Evolutionary conservation across 495 filamentous ascomycete genomes (phyloP).

Genomic region (Penicillium tannophilum): DNA sequence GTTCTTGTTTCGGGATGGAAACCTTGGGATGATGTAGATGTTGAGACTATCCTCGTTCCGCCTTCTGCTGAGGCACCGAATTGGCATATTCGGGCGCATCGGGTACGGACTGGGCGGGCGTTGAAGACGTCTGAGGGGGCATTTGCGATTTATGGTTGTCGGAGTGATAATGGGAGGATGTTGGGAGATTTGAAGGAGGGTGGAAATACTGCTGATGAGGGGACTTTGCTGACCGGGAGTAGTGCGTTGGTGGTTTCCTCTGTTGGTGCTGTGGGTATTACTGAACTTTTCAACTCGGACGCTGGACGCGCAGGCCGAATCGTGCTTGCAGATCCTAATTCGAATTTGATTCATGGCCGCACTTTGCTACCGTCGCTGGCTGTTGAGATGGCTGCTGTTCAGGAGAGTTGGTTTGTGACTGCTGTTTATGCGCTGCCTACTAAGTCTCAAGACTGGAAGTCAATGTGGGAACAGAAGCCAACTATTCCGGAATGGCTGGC

Average conservation of each 20-base stretch:
- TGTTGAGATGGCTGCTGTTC: slow-evolving; percentile 35
- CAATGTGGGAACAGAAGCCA: slow-evolving; percentile 13
- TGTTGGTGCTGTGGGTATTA: slow-evolving; percentile 69
- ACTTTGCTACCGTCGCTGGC: slow-evolving; percentile 68
- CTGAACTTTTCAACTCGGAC: slow-evolving; percentile 51
- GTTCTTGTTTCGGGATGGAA: slow-evolving; percentile 68
- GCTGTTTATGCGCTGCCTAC: slow-evolving; percentile 53
- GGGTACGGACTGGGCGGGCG: slow-evolving; percentile 56
- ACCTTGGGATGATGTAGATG: slow-evolving; percentile 64
- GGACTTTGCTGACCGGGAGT: slow-evolving; percentile 49
- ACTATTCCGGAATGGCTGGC: slow-evolving; percentile 15
- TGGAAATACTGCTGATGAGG: slow-evolving; percentile 32
- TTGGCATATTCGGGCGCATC: slow-evolving; percentile 71
- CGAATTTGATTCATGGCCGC: slow-evolving; percentile 69
- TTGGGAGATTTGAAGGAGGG: slow-evolving; percentile 52
- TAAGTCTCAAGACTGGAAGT: slow-evolving; percentile 3
- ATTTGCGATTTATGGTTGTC: slow-evolving; percentile 69
- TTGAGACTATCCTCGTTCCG: slow-evolving; percentile 66
- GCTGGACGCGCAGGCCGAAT: slow-evolving; percentile 54
- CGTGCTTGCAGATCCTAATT: slow-evolving; percentile 76
- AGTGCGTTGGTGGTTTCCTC: slow-evolving; percentile 66
- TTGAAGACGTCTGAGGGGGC: slow-evolving; percentile 70
- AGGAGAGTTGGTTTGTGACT: slow-evolving; percentile 49
- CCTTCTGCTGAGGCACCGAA: slow-evolving; percentile 54
- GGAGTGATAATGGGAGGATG: slow-evolving; percentile 58